Percentiles rank a stretch among this genome's conserved stretches.
Conservation (phyloP, 1,139 yeast species). For the Arxiozyma heterogenica region DNA sequence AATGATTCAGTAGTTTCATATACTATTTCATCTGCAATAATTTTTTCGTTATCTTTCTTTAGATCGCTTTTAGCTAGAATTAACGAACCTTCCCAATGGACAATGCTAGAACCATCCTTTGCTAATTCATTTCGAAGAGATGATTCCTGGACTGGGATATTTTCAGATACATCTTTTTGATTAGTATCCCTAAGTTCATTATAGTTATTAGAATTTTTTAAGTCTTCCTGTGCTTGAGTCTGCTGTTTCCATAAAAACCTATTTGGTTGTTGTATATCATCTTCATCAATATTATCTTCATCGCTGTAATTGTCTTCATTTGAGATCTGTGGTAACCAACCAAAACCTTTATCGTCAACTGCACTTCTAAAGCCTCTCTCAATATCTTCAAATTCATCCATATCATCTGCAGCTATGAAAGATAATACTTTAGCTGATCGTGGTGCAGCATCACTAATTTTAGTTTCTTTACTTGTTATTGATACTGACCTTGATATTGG, state of each 20-base stretch:
- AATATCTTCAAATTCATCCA: constrained; percentile 27
- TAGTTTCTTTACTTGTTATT: constrained; percentile 3
- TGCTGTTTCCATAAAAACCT: background rate
- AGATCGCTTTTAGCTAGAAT: background rate
- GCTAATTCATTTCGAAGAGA: background rate
- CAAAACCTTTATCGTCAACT: constrained; percentile 19
- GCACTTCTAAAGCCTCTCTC: constrained; percentile 26
- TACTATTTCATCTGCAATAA: constrained; percentile 6
- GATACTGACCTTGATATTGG: constrained; percentile 4
- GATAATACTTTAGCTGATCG: constrained; percentile 25
- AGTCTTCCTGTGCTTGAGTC: background rate
- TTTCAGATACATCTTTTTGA: background rate
- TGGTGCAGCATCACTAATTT: constrained; percentile 12
- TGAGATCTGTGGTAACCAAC: constrained; percentile 25
- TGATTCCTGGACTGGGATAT: background rate
- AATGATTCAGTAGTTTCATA: constrained; percentile 6
- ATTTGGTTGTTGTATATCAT: background rate
- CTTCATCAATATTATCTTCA: background rate
- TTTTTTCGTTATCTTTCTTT: constrained; percentile 2
- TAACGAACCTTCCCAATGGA: constrained; percentile 5
- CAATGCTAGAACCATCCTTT: background rate
- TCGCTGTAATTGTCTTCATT: background rate
- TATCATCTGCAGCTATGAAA: constrained; percentile 25
- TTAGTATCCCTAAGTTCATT: background rate
- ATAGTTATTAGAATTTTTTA: background rate